Percentiles rank a stretch among this genome's conserved stretches.
These are phyloP conservation scores for Quercus suber DNA, from an alignment of 306 rosid genomes.

Conservation along the genomic window DNA sequence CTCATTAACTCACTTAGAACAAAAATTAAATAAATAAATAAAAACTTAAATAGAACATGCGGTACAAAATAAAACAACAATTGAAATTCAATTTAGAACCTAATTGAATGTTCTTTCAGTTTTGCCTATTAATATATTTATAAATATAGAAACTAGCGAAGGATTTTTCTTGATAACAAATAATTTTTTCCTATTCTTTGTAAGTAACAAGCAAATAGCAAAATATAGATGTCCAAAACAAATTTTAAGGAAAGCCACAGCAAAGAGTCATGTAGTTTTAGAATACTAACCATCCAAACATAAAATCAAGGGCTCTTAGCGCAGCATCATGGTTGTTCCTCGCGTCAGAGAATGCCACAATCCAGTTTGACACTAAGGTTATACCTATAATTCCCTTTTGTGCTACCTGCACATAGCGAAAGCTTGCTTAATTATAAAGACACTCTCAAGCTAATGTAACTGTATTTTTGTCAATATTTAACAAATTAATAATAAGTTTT, in stretches of 20 bases:
- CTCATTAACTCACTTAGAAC: no score
- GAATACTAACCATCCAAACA: conserved; percentile 58
- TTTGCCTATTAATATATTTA: no score
- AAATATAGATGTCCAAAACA: not conserved
- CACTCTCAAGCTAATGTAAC: not conserved
- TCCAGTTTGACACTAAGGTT: conserved; percentile 43
- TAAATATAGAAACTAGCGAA: no score
- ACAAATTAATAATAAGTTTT: not conserved
- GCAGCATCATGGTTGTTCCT: conserved; percentile 34
- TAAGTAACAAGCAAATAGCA: no score
- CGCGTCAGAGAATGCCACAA: conserved; percentile 32
- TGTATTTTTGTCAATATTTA: not conserved
- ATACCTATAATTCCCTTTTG: conserved; percentile 69
- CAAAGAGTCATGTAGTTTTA: not conserved
- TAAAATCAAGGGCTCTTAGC: conserved; percentile 47
- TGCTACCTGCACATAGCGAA: conserved; percentile 26
- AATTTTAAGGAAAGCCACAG: not conserved
- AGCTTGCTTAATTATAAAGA: not conserved
- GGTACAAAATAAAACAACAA: no score
- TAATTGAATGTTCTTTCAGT: no score
- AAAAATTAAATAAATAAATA: no score
- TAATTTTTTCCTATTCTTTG: no score
- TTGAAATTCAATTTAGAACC: no score
- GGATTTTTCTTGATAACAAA: no score
- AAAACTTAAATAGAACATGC: no score